Evolutionary conservation across 768 basidiomycete species (phyloP).

Genomic region (Coprinellus micaceus): DNA sequence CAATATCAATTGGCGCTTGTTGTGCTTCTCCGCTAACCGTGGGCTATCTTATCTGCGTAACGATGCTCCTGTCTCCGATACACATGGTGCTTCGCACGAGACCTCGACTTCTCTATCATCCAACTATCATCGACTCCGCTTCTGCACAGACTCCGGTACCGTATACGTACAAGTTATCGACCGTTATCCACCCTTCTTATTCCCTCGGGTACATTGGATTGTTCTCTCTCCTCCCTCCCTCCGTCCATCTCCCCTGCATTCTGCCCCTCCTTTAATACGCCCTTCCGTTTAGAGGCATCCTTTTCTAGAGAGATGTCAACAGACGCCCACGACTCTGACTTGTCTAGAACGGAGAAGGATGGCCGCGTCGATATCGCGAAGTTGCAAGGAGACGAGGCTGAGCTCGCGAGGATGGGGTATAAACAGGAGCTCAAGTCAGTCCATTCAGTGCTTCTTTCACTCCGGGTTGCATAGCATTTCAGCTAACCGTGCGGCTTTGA

Average conservation of each 20-base stretch:
- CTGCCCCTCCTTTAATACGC: background rate
- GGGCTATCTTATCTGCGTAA: no score
- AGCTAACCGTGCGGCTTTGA: no score
- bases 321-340: background rate
- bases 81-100: background rate
- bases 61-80: background rate
- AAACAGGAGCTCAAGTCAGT: slow-evolving; percentile 63
- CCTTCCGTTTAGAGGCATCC: background rate
- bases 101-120: background rate
- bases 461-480: background rate
- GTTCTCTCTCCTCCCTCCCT: background rate
- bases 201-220: background rate
- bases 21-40: no score
- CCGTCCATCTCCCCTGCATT: background rate
- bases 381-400: slow-evolving; percentile 46
- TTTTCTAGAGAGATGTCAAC: background rate
- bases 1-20: no score
- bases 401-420: slow-evolving; percentile 68
- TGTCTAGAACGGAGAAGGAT: background rate
- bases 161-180: background rate
- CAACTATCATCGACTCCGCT: background rate
- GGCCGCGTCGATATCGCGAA: background rate
- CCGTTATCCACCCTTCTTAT: background rate
- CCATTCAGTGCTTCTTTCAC: slow-evolving; percentile 6
- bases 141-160: background rate